Evolutionary conservation across 306 rosid species (phyloP), one percentile per base, ranked within the genome.

Genomic region (Sechiopsis laciniata): DNA sequence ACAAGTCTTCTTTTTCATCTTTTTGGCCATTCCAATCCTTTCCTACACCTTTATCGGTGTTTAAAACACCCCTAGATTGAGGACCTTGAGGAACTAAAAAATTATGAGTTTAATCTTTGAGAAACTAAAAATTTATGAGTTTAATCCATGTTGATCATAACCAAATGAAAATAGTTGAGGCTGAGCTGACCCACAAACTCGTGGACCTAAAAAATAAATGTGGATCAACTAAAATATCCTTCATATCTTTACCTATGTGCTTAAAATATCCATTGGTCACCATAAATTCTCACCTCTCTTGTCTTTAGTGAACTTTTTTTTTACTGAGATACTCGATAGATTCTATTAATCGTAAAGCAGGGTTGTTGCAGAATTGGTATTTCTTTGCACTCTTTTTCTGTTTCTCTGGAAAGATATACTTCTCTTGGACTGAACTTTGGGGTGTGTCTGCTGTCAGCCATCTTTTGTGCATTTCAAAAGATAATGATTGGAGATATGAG

Each of bases 401-500:
- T 42, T 42, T 42, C 48, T 42, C 48, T 42, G 48, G 48, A 42
- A 42, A 42, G 48, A 42, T 42, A 42, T 9, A 40, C 46, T 40
- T 40, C 46, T 40, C 6, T 40, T 40, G 46, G 46, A 40, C 46
- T 40, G 46, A 40, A 6, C 46, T 40, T 40, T 40, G 46, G 46
- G 10, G 8, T 40, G 21, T 51, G 56, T 24, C 21, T 70, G 59
- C 42, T 68, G 73, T 70, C 46, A 7, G 74, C 60, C 74, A 51
- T 70, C 56, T 52, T 69, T 70, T 70, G 19, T 70, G 46, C 24
- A 48, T 68, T 13, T 68, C 16, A 14, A 70, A 26, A 70, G 57
- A 14, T 70, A 22, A 70, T 70, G 74, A 70, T 70, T 50, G 74
- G 46, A 52, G 74, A 70, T 26, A 9, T 50, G 14, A 70, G 17